A percentile compares a stretch with the other conserved stretches of the same genome.
These are phyloP conservation scores for Rhododendron ovatum DNA, from an alignment of 148 eudicot species.

Conservation along the genomic window DNA sequence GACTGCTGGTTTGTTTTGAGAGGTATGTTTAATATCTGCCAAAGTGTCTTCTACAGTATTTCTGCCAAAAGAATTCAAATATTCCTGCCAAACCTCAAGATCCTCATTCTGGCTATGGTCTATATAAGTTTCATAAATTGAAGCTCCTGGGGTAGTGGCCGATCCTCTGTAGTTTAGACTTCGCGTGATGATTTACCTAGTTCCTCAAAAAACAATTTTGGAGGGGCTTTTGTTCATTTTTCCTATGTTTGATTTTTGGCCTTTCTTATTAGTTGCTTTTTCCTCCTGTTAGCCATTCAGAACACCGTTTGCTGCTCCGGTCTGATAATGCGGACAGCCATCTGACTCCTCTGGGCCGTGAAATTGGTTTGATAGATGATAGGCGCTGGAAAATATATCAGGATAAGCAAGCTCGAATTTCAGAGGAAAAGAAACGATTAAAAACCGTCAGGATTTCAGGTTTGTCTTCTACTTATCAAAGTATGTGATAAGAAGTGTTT, in stretches of 20 bases:
- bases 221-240: background rate
- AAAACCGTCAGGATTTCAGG: constrained; percentile 72
- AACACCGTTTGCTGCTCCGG: constrained; percentile 83
- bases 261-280: constrained; percentile 2
- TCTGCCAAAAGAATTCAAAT: background rate
- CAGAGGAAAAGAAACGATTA: constrained; percentile 83
- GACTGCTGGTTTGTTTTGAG: background rate
- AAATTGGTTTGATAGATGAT: constrained; percentile 91
- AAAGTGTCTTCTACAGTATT: background rate
- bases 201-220: background rate
- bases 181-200: background rate
- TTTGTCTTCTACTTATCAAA: constrained; percentile 19
- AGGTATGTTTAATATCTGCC: background rate
- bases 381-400: constrained; percentile 81
- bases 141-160: background rate
- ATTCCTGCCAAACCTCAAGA: too few relatives aligned
- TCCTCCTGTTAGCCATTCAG: constrained; percentile 73
- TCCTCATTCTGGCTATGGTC: background rate
- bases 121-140: background rate
- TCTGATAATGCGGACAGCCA: constrained; percentile 99
- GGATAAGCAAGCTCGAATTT: constrained; percentile 78
- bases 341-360: constrained; percentile 92
- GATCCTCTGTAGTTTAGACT: background rate
- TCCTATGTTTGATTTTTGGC: background rate
- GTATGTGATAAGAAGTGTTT: background rate